Evolutionary conservation across 805 yeast species (phyloP), one percentile per base, ranked within the genome.

Genomic region (Kurtzmaniella fragi): DNA sequence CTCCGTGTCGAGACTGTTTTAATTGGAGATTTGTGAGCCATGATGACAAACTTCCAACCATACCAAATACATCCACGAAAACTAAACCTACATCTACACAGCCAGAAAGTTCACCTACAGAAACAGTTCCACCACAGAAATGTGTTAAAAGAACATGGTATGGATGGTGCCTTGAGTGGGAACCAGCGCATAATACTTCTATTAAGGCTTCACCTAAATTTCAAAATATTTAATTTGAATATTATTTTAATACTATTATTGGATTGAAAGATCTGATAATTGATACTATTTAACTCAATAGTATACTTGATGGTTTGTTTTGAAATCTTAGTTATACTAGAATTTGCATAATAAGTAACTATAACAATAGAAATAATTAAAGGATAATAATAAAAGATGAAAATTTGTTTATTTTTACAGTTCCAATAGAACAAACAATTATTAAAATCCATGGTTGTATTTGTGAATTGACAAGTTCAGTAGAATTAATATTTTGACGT

Each of bases 1-100:
- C 90, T 1, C 89, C 93, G 0, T 90, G 98, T 57, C 73, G 81
- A 39, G 98, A 90, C 53, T 90, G 98, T 58, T 84, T 76, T 60
- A 84, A 85, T 53, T 90, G 98, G 98, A 73, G 80, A 36, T 89
- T 75, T 57, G 77, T 83, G 3, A 70, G 73, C 16, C 78, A 70
- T 40, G 70, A 70, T 38, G 70, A 68, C 39, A 47, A 50, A 23
- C 17, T 10, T 17, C 26, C 23, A 3, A 28, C 5, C 13, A 12
- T 17, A 13, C 16, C 30, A 17, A 5, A 28, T 30, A 30, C 32
- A 7, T 15, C 27, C 3, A 30, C 34, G 16, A 36, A 33, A 28
- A 14, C 40, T 37, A 32, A 28, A 30, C 31, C 42, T 23, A 14
- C 32, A 29, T 34, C 37, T 31, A 28, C 13, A 3, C 30, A 34